These are phyloP conservation scores for Lactarius hengduanensis DNA, from an alignment of 768 basidiomycete species.

Conservation along the genomic window DNA sequence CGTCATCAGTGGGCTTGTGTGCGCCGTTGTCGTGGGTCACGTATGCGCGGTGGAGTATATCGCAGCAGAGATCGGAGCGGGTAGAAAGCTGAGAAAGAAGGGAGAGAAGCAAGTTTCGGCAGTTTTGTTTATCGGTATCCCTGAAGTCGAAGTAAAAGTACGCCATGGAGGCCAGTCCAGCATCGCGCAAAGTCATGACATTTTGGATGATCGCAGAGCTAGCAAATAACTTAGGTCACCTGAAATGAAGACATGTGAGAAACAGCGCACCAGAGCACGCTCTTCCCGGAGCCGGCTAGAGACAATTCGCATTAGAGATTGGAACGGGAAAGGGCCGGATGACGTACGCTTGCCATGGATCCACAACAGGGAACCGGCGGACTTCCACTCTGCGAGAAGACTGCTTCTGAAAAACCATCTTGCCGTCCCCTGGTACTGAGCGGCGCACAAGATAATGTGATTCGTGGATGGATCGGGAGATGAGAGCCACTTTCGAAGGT, in stretches of 20 bases:
- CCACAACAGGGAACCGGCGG: neutral
- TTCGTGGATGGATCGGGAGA: neutral
- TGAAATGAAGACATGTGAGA: too few relatives aligned
- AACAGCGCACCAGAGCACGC: neutral
- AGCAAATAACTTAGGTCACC: neutral
- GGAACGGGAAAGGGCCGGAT: neutral
- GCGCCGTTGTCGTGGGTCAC: neutral
- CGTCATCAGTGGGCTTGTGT: slow-evolving; percentile 1
- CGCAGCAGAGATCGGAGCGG: neutral
- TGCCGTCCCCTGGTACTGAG: neutral
- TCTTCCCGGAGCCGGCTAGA: neutral
- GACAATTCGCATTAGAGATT: neutral
- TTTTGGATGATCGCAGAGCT: neutral
- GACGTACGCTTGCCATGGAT: neutral
- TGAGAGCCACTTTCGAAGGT: neutral
- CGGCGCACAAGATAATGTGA: neutral
- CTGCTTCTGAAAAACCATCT: neutral
- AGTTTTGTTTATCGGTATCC: neutral
- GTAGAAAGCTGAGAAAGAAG: neutral
- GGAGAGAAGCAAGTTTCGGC: neutral
- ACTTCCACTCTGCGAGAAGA: neutral
- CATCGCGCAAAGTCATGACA: neutral
- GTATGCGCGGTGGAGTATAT: neutral
- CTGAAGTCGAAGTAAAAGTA: neutral
- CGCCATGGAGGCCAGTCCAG: neutral